phyloP scores from a whole-genome alignment of 306 rosid genomes.

The Quercus wislizeni region DNA sequence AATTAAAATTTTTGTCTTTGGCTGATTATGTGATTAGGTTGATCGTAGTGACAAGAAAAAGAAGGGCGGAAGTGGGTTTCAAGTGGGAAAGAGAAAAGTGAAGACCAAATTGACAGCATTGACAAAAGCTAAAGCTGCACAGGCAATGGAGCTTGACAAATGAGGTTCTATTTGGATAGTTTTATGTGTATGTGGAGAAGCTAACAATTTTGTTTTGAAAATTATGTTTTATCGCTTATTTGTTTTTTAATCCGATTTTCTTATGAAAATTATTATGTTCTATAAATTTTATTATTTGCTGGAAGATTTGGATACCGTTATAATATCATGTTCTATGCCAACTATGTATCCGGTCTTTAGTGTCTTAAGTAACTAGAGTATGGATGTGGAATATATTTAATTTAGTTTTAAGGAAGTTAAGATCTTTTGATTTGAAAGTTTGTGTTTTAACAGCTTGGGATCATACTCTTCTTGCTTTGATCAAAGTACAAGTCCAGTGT shows the following conservation, averaged over 20 bases:
- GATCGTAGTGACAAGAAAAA: conserved; percentile 63
- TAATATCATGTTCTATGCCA: not conserved
- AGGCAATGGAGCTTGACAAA: conserved; percentile 86
- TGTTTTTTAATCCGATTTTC: not conserved
- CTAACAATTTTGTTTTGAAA: not conserved
- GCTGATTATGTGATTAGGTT: conserved; percentile 42
- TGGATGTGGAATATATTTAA: not conserved
- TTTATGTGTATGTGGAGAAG: conserved; percentile 14
- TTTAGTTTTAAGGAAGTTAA: not conserved
- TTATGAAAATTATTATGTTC: not conserved
- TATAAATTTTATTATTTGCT: not conserved
- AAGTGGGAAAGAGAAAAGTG: conserved; percentile 75
- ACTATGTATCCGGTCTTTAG: not conserved
- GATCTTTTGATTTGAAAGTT: not conserved
- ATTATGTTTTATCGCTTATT: not conserved
- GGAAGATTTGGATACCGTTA: not conserved
- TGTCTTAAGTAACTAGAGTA: not conserved
- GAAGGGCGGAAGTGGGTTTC: conserved; percentile 73
- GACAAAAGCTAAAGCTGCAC: conserved; percentile 79
- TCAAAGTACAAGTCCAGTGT: not conserved
- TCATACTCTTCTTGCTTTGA: not conserved
- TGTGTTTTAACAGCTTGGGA: not conserved
- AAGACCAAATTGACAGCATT: conserved; percentile 74
- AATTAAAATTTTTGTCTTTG: not conserved
- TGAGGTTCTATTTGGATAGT: conserved; percentile 40